Evolutionary conservation across 225 moss, liverwort and hornwort species (phyloP).

Genomic region (Sphagnum tenellum): DNA sequence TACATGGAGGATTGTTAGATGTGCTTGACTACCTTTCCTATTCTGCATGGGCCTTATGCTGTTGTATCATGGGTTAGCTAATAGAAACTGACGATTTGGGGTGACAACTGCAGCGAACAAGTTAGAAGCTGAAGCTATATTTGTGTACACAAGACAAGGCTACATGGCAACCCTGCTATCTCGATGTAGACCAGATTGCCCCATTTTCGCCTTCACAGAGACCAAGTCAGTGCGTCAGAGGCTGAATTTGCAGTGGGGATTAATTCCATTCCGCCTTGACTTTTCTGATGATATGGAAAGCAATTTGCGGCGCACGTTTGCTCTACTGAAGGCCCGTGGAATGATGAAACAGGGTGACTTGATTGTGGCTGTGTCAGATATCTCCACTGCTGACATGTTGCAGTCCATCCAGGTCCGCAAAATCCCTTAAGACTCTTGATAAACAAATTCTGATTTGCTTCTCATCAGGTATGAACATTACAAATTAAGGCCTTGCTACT

Average conservation of each 20-base stretch:
- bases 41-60: no score
- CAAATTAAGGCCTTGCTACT: no score
- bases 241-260: slow-evolving; percentile 89
- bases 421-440: slow-evolving; percentile 41
- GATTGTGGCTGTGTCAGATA: slow-evolving; percentile 88
- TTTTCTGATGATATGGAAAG: slow-evolving; percentile 95
- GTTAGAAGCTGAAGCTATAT: slow-evolving; percentile 91
- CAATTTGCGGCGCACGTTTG: slow-evolving; percentile 83
- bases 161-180: slow-evolving; percentile 96
- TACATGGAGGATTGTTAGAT: no score
- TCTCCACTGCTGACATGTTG: slow-evolving; percentile 58
- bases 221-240: slow-evolving; percentile 71
- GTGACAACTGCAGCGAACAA: slow-evolving; percentile 61
- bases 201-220: slow-evolving; percentile 97
- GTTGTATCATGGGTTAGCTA: no score
- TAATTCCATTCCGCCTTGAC: slow-evolving; percentile 94
- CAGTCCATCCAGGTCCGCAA: slow-evolving; percentile 91
- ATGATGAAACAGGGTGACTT: slow-evolving; percentile 98
- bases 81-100: no score
- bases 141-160: slow-evolving; percentile 87
- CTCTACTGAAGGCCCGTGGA: slow-evolving; percentile 79
- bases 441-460: no score
- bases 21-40: no score
- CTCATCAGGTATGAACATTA: no score
- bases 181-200: slow-evolving; percentile 87